These are phyloP conservation scores for Neurospora cerealis DNA, from an alignment of 495 filamentous ascomycete genomes.

Conservation along the genomic window DNA sequence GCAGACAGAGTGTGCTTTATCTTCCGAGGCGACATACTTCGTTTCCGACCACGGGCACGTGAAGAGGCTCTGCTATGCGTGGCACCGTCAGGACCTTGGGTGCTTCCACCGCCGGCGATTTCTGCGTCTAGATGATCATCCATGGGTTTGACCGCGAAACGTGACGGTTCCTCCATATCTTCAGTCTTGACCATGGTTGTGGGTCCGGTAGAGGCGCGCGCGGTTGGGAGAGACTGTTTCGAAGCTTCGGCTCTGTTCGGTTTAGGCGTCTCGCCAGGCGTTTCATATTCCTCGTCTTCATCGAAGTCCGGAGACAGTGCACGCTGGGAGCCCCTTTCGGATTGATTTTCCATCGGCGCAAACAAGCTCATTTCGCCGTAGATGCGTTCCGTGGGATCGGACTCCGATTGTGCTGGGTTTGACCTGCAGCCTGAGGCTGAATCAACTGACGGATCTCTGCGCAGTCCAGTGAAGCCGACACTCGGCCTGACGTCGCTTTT, in stretches of 20 bases:
- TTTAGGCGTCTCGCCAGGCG: slow-evolving; percentile 34
- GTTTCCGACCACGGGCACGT: slow-evolving; percentile 1
- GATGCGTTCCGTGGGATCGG: slow-evolving; percentile 46
- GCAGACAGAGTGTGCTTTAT: slow-evolving; percentile 9
- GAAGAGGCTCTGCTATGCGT: neutral
- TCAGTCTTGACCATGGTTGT: slow-evolving; percentile 33
- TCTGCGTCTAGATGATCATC: neutral
- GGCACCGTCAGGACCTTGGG: neutral
- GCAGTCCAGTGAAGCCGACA: slow-evolving; percentile 32
- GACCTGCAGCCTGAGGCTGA: slow-evolving; percentile 27
- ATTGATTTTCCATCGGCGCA: slow-evolving; percentile 42
- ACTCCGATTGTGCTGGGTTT: slow-evolving; percentile 37
- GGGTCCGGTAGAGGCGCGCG: slow-evolving; percentile 44
- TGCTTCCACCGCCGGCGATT: neutral
- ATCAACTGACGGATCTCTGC: slow-evolving; percentile 24
- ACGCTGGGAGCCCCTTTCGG: slow-evolving; percentile 41
- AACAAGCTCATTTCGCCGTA: slow-evolving; percentile 45
- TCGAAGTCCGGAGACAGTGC: slow-evolving; percentile 34
- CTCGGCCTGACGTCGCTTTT: slow-evolving; percentile 22
- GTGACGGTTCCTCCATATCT: slow-evolving; percentile 6
- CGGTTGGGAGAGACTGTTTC: slow-evolving; percentile 37
- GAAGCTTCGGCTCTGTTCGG: slow-evolving; percentile 33
- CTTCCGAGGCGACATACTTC: neutral
- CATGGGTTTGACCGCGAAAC: neutral
- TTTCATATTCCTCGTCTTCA: slow-evolving; percentile 8